A percentile compares a stretch with the other conserved stretches of the same genome.
These are phyloP conservation scores for Thielaviopsis ethacetica DNA, from an alignment of 2,329 filamentous ascomycete genomes.

Conservation along the genomic window DNA sequence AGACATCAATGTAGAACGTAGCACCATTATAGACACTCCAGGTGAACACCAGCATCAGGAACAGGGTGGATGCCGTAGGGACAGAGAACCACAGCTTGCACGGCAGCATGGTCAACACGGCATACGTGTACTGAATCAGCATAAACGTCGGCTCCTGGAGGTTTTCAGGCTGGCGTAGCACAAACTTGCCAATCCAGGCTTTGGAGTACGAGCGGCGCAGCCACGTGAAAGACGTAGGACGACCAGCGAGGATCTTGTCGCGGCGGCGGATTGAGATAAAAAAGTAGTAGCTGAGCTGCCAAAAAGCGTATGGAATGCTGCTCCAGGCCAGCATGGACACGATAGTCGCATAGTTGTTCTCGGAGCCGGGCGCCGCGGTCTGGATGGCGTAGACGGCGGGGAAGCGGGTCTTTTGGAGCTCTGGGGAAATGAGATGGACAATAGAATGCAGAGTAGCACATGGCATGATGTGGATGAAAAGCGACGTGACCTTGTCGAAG, in stretches of 20 bases:
- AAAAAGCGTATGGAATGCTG: slow-evolving; percentile 77
- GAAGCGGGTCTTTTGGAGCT: slow-evolving; percentile 52
- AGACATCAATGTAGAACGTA: slow-evolving; percentile 96
- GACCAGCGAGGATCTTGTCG: slow-evolving; percentile 88
- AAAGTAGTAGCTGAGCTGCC: slow-evolving; percentile 88
- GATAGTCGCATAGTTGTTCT: slow-evolving; percentile 62
- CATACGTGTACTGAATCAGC: slow-evolving; percentile 87
- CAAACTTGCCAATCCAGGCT: slow-evolving; percentile 72
- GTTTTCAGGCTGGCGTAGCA: slow-evolving; percentile 56
- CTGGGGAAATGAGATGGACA: slow-evolving; percentile 59
- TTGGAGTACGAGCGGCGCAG: slow-evolving; percentile 80
- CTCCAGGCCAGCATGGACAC: slow-evolving; percentile 86
- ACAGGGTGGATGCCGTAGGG: slow-evolving; percentile 58
- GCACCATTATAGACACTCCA: slow-evolving; percentile 97
- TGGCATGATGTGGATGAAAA: slow-evolving; percentile 99
- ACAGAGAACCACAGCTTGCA: slow-evolving; percentile 93
- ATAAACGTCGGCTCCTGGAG: slow-evolving; percentile 88
- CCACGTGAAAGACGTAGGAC: slow-evolving; percentile 96
- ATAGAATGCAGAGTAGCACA: slow-evolving; percentile 86
- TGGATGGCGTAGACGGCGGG: slow-evolving; percentile 78
- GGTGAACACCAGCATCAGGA: slow-evolving; percentile 68
- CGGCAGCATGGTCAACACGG: slow-evolving; percentile 81
- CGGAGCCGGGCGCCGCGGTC: slow-evolving; percentile 47
- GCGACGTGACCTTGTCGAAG: slow-evolving; percentile 89
- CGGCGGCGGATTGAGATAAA: slow-evolving; percentile 89